Percentiles rank a stretch among this genome's conserved stretches.
Evolutionary conservation across 2,329 filamentous ascomycete species (phyloP).

Genomic region (Curvularia sp.): DNA sequence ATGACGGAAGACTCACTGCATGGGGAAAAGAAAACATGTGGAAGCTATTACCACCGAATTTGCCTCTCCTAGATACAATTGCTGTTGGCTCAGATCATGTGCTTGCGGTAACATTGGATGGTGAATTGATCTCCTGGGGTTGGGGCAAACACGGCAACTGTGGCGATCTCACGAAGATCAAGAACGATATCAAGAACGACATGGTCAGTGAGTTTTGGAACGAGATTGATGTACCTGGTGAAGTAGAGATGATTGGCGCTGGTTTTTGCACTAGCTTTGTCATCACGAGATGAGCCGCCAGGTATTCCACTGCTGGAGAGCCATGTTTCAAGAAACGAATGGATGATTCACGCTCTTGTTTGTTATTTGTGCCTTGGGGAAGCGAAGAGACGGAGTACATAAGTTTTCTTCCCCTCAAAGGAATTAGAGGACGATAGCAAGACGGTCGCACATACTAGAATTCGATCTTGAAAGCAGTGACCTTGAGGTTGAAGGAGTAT

Average conservation of each 20-base stretch:
- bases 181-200: constrained; percentile 31
- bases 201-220: constrained; percentile 44
- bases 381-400: no score
- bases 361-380: no score
- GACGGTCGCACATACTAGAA: no score
- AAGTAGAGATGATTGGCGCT: constrained; percentile 32
- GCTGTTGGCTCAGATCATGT: constrained; percentile 89
- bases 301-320: no score
- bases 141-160: constrained; percentile 99
- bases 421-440: no score
- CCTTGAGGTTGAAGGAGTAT: no score
- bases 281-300: constrained; percentile 15
- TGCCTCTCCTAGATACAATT: constrained; percentile 69
- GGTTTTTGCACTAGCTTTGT: constrained; percentile 44
- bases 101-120: constrained; percentile 71
- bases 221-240: constrained; percentile 33
- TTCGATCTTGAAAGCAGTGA: no score
- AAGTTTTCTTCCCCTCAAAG: no score
- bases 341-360: no score
- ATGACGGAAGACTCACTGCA: constrained; percentile 66
- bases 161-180: constrained; percentile 56
- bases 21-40: constrained; percentile 91
- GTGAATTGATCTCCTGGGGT: constrained; percentile 82
- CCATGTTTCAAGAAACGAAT: no score
- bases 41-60: constrained; percentile 70